These are phyloP conservation scores for Neurospora tetraspora DNA, from an alignment of 495 filamentous ascomycete genomes.

Conservation along the genomic window DNA sequence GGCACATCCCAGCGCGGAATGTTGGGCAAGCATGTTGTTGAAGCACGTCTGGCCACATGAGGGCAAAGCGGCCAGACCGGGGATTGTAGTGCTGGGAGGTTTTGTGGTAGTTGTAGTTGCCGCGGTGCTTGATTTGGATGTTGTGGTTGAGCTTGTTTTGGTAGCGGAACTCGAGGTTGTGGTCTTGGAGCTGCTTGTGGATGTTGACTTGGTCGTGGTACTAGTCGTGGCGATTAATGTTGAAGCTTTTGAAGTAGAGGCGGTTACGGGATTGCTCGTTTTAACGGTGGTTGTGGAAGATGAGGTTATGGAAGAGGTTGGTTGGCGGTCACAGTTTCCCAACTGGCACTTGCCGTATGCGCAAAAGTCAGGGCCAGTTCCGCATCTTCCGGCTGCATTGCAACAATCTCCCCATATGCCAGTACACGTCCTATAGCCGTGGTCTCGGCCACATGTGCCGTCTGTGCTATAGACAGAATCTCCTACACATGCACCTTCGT, in stretches of 20 bases:
- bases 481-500: conserved; percentile 18
- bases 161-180: no score
- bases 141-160: not conserved
- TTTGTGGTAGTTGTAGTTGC: not conserved
- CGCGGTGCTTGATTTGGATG: not conserved
- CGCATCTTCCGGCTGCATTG: conserved; percentile 15
- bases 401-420: conserved; percentile 24
- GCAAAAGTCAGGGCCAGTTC: conserved; percentile 7
- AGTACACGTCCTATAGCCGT: conserved; percentile 10
- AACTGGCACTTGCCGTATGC: not conserved
- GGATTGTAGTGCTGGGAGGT: not conserved
- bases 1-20: no score
- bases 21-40: no score
- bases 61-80: not conserved
- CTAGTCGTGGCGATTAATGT: no score
- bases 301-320: not conserved
- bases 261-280: no score
- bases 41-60: not conserved
- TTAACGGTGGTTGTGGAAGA: no score
- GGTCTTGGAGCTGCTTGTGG: no score
- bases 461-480: conserved; percentile 14
- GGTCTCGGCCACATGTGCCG: conserved; percentile 16
- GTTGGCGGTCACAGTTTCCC: not conserved
- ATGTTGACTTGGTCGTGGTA: no score
- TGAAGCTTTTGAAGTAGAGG: no score